A percentile compares a stretch with the other conserved stretches of the same genome.
Conservation (phyloP, 345 rosid genomes). For the Citropsis articulata region DNA sequence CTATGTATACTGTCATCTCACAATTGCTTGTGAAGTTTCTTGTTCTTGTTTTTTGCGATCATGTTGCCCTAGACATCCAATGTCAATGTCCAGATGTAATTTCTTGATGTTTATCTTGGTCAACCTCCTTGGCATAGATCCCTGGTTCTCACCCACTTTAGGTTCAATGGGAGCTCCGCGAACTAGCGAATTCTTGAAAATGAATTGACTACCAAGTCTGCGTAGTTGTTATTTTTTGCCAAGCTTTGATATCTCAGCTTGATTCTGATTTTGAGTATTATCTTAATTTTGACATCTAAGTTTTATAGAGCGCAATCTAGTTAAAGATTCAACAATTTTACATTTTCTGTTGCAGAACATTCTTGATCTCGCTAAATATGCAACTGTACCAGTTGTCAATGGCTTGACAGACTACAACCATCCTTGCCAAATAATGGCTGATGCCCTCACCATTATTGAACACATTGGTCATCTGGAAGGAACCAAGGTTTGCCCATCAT, state of each 20-base stretch:
- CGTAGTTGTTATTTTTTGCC: neutral
- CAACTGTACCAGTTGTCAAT: conserved; percentile 82
- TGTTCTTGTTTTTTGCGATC: neutral
- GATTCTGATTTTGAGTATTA: neutral
- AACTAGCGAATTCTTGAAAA: neutral
- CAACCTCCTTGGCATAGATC: neutral
- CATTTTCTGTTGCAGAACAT: conserved; percentile 57
- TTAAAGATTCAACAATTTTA: conserved; percentile 6
- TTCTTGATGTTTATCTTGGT: neutral
- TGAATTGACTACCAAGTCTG: neutral
- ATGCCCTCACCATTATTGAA: conserved; percentile 95
- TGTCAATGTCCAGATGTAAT: neutral
- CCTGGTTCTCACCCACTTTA: neutral
- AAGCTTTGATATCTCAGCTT: neutral
- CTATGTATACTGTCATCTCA: neutral
- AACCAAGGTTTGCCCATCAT: conserved; percentile 60
- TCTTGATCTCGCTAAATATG: conserved; percentile 81
- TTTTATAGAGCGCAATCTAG: neutral
- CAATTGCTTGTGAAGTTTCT: neutral
- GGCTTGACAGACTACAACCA: conserved; percentile 95
- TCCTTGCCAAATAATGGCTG: conserved; percentile 98
- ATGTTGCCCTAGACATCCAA: neutral
- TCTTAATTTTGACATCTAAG: neutral
- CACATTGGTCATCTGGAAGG: conserved; percentile 82
- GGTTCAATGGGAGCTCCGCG: neutral